A percentile compares a stretch with the other conserved stretches of the same genome.
phyloP scores from a whole-genome alignment of 2,329 filamentous ascomycete genomes.

The Aspergillus bombycis region DNA sequence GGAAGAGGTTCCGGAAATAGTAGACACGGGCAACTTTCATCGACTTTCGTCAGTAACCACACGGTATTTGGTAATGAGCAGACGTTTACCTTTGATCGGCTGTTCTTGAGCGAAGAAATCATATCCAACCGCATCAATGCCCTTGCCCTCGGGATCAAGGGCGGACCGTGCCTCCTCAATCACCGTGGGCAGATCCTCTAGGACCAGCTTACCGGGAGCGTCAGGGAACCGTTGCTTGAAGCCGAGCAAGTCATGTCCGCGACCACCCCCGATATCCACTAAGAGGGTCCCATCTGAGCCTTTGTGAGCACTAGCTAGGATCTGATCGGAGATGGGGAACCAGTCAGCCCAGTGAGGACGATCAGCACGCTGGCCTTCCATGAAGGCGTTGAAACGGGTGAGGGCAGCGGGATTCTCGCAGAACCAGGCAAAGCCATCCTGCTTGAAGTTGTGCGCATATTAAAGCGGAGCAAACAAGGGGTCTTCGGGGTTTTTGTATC shows the following conservation, averaged over 20 bases:
- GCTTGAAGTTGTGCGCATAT: slow-evolving; percentile 16
- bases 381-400: slow-evolving; percentile 28
- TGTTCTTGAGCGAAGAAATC: slow-evolving; percentile 22
- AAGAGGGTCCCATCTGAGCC: slow-evolving; percentile 21
- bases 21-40: slow-evolving; percentile 31
- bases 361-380: slow-evolving; percentile 26
- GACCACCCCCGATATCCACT: slow-evolving; percentile 49
- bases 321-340: slow-evolving; percentile 25
- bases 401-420: slow-evolving; percentile 23
- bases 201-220: slow-evolving; percentile 45
- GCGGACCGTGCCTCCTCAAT: slow-evolving; percentile 24
- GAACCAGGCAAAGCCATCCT: slow-evolving; percentile 23
- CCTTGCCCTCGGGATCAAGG: slow-evolving; percentile 8
- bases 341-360: slow-evolving; percentile 27
- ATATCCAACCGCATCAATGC: slow-evolving; percentile 17
- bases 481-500: slow-evolving; percentile 23
- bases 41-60: background rate
- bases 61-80: background rate
- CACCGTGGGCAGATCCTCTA: slow-evolving; percentile 52
- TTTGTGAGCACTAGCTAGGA: slow-evolving; percentile 17
- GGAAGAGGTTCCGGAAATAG: slow-evolving; percentile 36
- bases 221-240: slow-evolving; percentile 40
- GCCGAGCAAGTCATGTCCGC: slow-evolving; percentile 43
- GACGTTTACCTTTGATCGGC: slow-evolving; percentile 14
- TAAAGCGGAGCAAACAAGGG: slow-evolving; percentile 16